A percentile compares a stretch with the other conserved stretches of the same genome.
Evolutionary conservation across 78 protist species (phyloP).

Genomic region (Emiliania huxleyi): DNA sequence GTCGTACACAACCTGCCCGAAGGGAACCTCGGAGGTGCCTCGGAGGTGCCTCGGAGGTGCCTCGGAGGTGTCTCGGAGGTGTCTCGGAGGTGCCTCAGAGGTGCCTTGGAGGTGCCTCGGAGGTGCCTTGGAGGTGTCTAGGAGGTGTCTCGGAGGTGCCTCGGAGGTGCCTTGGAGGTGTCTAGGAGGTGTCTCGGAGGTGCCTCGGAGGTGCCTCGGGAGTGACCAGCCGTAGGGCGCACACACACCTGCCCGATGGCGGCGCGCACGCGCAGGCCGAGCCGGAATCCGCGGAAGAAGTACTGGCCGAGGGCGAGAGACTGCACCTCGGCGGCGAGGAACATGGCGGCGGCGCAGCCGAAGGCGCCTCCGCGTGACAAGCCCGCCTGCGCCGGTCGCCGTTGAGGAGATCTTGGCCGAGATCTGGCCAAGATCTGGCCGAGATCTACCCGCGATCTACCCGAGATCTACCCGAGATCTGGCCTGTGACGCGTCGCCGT

Average conservation of each 20-base stretch:
- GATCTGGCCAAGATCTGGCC: too few species aligned
- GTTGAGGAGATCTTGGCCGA: not conserved
- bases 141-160: not conserved
- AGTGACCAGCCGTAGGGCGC: not conserved
- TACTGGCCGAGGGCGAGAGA: not conserved
- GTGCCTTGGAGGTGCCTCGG: not conserved
- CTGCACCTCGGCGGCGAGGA: not conserved
- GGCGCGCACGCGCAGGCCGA: not conserved
- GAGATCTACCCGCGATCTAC: too few species aligned
- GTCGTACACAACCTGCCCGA: not conserved
- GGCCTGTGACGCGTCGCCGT: not conserved
- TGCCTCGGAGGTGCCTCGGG: not conserved
- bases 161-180: not conserved
- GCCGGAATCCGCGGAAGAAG: not conserved
- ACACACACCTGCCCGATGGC: not conserved
- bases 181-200: not conserved
- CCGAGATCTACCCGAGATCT: too few species aligned
- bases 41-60: not conserved
- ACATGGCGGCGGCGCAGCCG: not conserved
- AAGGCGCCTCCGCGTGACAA: too few species aligned
- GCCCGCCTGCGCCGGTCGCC: too few species aligned
- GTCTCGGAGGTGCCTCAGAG: not conserved
- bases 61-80: not conserved
- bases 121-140: not conserved
- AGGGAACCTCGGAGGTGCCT: not conserved